Percentiles rank a stretch among this genome's conserved stretches.
phyloP scores from a whole-genome alignment of 1,284 basidiomycete genomes.

The Rhodotorula sp. region DNA sequence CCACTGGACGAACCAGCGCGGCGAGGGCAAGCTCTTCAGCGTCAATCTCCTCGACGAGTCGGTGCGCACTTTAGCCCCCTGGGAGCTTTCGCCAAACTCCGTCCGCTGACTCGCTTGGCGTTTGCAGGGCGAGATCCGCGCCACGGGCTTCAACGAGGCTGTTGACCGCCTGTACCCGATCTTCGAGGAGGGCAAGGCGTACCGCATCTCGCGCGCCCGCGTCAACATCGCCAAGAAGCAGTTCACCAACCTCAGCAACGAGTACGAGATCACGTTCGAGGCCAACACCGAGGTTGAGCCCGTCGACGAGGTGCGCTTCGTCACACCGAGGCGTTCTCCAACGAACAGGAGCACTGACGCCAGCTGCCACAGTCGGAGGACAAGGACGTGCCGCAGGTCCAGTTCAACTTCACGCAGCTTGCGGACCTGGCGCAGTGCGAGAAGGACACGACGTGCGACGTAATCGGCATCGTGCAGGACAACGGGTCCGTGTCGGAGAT shows the following conservation, averaged over 20 bases:
- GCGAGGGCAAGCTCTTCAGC: slow-evolving; percentile 94
- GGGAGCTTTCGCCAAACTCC: background rate
- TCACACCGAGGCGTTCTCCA: too few relatives aligned
- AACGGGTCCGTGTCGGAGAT: slow-evolving; percentile 69
- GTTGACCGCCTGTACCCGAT: slow-evolving; percentile 82
- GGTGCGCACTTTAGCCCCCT: slow-evolving; percentile 42
- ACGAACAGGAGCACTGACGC: slow-evolving; percentile 18
- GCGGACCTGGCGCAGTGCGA: slow-evolving; percentile 63
- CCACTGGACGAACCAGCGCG: slow-evolving; percentile 83
- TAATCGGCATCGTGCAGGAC: slow-evolving; percentile 81
- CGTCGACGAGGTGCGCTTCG: slow-evolving; percentile 47
- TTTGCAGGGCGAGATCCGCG: slow-evolving; percentile 75
- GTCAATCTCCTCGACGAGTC: slow-evolving; percentile 93
- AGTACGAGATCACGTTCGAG: slow-evolving; percentile 93
- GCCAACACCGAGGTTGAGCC: slow-evolving; percentile 73
- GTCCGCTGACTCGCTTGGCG: too few relatives aligned
- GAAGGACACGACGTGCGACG: slow-evolving; percentile 75
- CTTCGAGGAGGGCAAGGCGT: slow-evolving; percentile 89
- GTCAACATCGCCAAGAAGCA: slow-evolving; percentile 97
- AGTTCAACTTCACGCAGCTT: slow-evolving; percentile 78
- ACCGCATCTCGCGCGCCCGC: slow-evolving; percentile 84
- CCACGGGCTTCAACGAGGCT: slow-evolving; percentile 85
- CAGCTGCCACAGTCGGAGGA: slow-evolving; percentile 56
- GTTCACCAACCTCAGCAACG: slow-evolving; percentile 85
- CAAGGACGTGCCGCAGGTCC: slow-evolving; percentile 71